Percentiles rank a stretch among this genome's conserved stretches.
Evolutionary conservation across 371 early-diverging fungal genomes (phyloP).

Genomic region (Capniomyces stellatus): DNA sequence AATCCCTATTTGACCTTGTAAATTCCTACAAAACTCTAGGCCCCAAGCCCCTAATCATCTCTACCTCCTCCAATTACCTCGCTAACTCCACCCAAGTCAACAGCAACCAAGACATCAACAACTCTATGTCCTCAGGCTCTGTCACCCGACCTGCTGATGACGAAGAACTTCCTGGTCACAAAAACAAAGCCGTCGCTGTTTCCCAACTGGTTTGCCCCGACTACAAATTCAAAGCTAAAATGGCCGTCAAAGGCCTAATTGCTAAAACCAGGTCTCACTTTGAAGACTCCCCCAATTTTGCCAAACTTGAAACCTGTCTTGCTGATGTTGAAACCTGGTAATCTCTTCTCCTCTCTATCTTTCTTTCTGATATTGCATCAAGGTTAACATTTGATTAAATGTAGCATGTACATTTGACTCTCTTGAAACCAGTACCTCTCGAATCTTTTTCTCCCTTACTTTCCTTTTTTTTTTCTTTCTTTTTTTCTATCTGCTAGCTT

Average conservation of each 20-base stretch:
- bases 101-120: slow-evolving; percentile 9
- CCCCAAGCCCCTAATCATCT: slow-evolving; percentile 13
- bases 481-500: too few relatives aligned
- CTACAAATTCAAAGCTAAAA: slow-evolving; percentile 72
- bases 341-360: background rate
- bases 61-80: slow-evolving; percentile 9
- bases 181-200: slow-evolving; percentile 11
- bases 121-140: background rate
- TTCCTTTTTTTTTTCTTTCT: too few relatives aligned
- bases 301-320: background rate
- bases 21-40: slow-evolving; percentile 60
- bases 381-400: too few relatives aligned
- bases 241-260: slow-evolving; percentile 60
- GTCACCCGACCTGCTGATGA: slow-evolving; percentile 10
- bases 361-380: background rate
- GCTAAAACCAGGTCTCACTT: slow-evolving; percentile 55
- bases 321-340: background rate
- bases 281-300: slow-evolving; percentile 30
- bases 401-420: too few relatives aligned
- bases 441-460: too few relatives aligned
- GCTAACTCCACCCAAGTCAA: slow-evolving; percentile 16
- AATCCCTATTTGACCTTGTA: slow-evolving; percentile 49
- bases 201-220: slow-evolving; percentile 47
- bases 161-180: slow-evolving; percentile 3
- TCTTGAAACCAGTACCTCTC: too few relatives aligned